Base-by-base conservation (phyloP, 306 rosid species). In the Ormosia emarginata region DNA sequence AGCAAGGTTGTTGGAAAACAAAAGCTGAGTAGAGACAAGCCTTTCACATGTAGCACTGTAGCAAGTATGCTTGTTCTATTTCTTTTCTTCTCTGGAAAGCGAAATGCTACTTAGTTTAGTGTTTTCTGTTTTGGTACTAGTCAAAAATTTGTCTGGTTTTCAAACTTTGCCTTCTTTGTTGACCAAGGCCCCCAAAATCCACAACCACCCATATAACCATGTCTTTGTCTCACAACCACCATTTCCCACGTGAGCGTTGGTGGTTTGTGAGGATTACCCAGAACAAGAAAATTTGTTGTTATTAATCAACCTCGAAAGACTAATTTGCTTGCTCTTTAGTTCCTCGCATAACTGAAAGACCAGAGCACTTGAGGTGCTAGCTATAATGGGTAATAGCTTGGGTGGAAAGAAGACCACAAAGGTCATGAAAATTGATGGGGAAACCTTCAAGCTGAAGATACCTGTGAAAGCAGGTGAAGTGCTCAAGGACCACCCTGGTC, bases 381-480 rank as follows among this genome's bases (percentile, higher is more conserved):
- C 24, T 65, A 7, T 40, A 52, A 95, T 96, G 99, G 99, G 99
- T 2, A 96, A 96, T 80, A 79, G 73, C 37, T 88, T 95, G 53
- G 94, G 97, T 14, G 81, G 82, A 34, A 96, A 89, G 65, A 94
- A 87, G 75, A 84, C 79, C 15, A 92, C 92, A 0, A 96, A 93
- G 75, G 94, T 96, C 1, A 91, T 93, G 97, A 93, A 89, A 74
- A 85, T 96, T n/a, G 86, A 84, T 57, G 99, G 99, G 0, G 97
- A 93, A 74, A 88, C 95, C 11, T 75, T 96, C 69, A 96, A 96
- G 78, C 43, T 93, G 0, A 92, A 78, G 80, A 79, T 93, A 4
- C 97, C 97, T 0, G 46, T 92, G 4, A 76, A 74, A 64, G 99
- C 85, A 0, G 72, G 91, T 14, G 93, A 91, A 1, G 86, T 96